Evolutionary conservation across 257 asterid species (phyloP).

Genomic region (Catharanthus roseus): DNA sequence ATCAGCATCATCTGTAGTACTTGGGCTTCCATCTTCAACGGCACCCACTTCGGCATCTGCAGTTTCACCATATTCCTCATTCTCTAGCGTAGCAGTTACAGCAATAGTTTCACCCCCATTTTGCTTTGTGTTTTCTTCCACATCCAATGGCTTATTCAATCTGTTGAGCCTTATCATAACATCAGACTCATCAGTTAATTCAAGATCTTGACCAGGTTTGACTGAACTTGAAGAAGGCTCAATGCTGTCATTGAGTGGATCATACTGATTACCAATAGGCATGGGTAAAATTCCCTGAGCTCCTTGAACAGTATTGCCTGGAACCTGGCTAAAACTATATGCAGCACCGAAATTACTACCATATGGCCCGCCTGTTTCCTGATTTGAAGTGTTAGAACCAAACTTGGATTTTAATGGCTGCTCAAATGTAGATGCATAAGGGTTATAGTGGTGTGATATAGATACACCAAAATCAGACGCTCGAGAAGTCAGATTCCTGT

Average conservation of each 20-base stretch:
- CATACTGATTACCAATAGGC: slow-evolving; percentile 60
- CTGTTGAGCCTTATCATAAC: slow-evolving; percentile 39
- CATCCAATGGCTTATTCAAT: slow-evolving; percentile 40
- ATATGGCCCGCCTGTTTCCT: slow-evolving; percentile 35
- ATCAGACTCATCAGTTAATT: slow-evolving; percentile 55
- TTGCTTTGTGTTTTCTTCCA: slow-evolving; percentile 37
- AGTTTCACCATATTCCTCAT: slow-evolving; percentile 83
- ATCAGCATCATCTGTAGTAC: slow-evolving; percentile 45
- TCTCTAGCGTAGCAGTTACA: slow-evolving; percentile 35
- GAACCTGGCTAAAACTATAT: slow-evolving; percentile 36
- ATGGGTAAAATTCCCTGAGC: slow-evolving; percentile 29
- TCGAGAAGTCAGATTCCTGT: slow-evolving; percentile 38
- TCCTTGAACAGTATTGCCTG: slow-evolving; percentile 34
- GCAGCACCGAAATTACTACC: slow-evolving; percentile 32
- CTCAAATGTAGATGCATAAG: slow-evolving; percentile 68
- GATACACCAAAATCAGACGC: slow-evolving; percentile 39
- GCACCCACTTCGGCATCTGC: slow-evolving; percentile 77
- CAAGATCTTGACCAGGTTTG: slow-evolving; percentile 37
- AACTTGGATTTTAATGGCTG: slow-evolving; percentile 49
- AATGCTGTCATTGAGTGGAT: slow-evolving; percentile 84
- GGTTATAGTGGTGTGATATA: slow-evolving; percentile 48
- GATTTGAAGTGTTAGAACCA: slow-evolving; percentile 36
- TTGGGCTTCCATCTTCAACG: slow-evolving; percentile 59
- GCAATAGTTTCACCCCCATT: slow-evolving; percentile 39
- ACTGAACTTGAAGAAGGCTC: slow-evolving; percentile 57